Base-by-base conservation (phyloP, 441 rosid species). In the Flueggea neowawraea region DNA sequence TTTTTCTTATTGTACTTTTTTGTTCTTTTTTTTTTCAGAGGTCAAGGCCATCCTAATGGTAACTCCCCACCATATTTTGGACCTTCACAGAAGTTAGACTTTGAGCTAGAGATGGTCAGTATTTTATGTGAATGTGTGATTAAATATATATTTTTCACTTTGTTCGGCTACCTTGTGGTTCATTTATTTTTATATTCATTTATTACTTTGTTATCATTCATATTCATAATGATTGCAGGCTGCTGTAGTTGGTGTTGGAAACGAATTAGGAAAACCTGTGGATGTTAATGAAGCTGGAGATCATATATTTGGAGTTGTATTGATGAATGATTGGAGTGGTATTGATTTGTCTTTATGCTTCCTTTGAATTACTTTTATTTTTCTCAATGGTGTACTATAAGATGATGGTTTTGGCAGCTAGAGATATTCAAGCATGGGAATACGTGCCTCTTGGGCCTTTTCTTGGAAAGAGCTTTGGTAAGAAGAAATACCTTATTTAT, bases 321-420 rank as follows among this genome's bases (percentile, higher is more conserved):
- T 94, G 71, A 84, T 94, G 97, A 94, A 94, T 73, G 97, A 94
- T 67, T 90, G 98, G 98, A 94, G 97, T 80, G 98, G 98, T 94
- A 72, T 62, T 47, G 15, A 47, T 39, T 71, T 39, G 22, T 59
- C 58, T 62, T 49, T 55, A 12, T 43, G 15, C 54, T 67, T 63
- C 53, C 32, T 10, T 60, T 48, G 55, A 12, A 28, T 50, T 63
- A 56, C 17, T 52, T 57, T 55, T 54, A 45, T 68, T 56, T 57
- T 31, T 32, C 10, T 50, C 45, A 8, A 28, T 64, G 59, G 52
- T n/a, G 12, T 43, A 12, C 56, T 67, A 12, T 65, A 41, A 63
- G 51, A 32, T 56, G 16, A 62, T 69, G 67, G 64, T 51, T 76
- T 63, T 67, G 66, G 63, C 79, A 94, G 98, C 97, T 67, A 86